Percentiles rank a stretch among this genome's conserved stretches.
These are phyloP conservation scores for Euryodendron excelsum DNA, from an alignment of 148 eudicot genomes.

Conservation along the genomic window DNA sequence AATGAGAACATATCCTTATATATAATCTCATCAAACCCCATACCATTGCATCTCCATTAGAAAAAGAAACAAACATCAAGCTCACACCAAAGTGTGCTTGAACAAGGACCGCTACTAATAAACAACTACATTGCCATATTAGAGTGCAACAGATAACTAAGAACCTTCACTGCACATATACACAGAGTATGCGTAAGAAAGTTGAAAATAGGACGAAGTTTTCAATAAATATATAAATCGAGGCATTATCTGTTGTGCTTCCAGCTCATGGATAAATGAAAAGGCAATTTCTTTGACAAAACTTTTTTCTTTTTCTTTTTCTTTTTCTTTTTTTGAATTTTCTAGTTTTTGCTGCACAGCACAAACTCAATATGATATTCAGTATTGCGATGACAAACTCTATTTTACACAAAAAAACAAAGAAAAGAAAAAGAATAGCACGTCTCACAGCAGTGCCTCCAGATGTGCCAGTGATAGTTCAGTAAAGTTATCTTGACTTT, in stretches of 20 bases:
- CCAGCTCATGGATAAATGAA: background rate
- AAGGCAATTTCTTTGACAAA: too few relatives aligned
- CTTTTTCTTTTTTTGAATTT: background rate
- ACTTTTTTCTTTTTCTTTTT: too few relatives aligned
- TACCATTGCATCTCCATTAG: background rate
- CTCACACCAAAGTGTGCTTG: background rate
- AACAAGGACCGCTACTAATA: background rate
- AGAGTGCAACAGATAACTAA: background rate
- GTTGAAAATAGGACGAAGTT: background rate
- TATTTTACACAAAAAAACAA: too few relatives aligned
- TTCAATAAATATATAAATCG: background rate
- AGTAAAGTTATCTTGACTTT: too few relatives aligned
- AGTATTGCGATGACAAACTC: background rate
- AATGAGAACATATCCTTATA: conserved; percentile 4
- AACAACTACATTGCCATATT: background rate
- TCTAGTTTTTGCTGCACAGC: background rate
- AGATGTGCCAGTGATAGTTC: background rate
- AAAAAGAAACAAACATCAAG: background rate
- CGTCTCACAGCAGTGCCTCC: background rate
- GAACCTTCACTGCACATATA: too few relatives aligned
- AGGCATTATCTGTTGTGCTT: background rate
- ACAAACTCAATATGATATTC: background rate
- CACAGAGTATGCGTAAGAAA: background rate
- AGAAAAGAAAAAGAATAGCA: too few relatives aligned
- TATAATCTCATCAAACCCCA: background rate